Evolutionary conservation across 345 rosid genomes (phyloP).

Genomic region (Bruguiera gymnorhiza): DNA sequence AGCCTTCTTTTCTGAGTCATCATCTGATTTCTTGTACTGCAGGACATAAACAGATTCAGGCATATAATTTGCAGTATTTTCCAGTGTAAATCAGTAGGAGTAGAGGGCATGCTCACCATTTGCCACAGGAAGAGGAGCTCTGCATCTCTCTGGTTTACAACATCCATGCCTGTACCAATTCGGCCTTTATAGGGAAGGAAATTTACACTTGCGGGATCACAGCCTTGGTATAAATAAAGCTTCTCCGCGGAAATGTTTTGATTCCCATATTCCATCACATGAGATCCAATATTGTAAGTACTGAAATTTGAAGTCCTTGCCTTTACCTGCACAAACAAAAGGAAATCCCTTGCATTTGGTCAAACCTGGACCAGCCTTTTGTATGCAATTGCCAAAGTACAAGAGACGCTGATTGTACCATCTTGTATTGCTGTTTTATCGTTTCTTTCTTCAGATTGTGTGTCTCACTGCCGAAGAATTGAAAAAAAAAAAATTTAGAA

Average conservation of each 20-base stretch:
- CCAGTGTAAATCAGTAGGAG: background rate
- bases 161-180: conserved; percentile 30
- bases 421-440: conserved; percentile 53
- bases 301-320: conserved; percentile 70
- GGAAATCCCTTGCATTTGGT: background rate
- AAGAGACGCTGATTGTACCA: conserved; percentile 31
- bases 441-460: conserved; percentile 88
- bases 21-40: conserved; percentile 54
- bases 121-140: conserved; percentile 91
- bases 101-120: conserved; percentile 36
- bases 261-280: conserved; percentile 93
- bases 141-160: conserved; percentile 80
- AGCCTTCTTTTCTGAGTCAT: conserved; percentile 42
- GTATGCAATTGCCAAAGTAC: background rate
- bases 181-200: conserved; percentile 44
- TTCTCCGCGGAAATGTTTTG: conserved; percentile 49
- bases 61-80: no score
- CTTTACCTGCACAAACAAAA: conserved; percentile 50
- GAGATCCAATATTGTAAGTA: conserved; percentile 56
- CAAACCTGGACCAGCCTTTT: background rate
- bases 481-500: background rate
- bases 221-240: conserved; percentile 83
- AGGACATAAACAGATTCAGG: background rate
- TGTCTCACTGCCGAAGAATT: conserved; percentile 53
- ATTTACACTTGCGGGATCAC: conserved; percentile 54